A percentile compares a stretch with the other conserved stretches of the same genome.
Evolutionary conservation across 805 yeast genomes (phyloP).

Genomic region (Cyberlindnera mrakii): DNA sequence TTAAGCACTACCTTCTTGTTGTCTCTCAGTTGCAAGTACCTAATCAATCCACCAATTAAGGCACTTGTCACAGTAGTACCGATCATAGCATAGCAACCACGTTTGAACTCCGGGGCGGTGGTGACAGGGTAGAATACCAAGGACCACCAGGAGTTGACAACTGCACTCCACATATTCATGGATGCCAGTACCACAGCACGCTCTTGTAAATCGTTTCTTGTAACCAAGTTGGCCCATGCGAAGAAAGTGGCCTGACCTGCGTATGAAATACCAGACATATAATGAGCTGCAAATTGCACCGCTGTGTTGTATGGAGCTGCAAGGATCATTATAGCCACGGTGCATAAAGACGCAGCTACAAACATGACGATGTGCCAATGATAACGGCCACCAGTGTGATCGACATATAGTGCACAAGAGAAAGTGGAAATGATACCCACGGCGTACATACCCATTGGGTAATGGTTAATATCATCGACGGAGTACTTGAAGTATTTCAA

Average conservation of each 20-base stretch:
- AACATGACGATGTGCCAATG: slow-evolving; percentile 48
- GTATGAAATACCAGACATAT: slow-evolving; percentile 46
- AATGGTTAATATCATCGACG: slow-evolving; percentile 40
- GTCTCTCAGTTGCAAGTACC: slow-evolving; percentile 38
- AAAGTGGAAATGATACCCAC: slow-evolving; percentile 45
- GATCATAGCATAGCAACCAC: slow-evolving; percentile 53
- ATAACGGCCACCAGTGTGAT: slow-evolving; percentile 33
- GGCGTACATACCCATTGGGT: slow-evolving; percentile 48
- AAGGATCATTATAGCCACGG: slow-evolving; percentile 42
- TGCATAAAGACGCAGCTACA: slow-evolving; percentile 36
- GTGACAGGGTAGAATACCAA: slow-evolving; percentile 46
- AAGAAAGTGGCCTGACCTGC: slow-evolving; percentile 58
- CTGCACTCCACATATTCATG: slow-evolving; percentile 59
- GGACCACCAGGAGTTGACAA: slow-evolving; percentile 63
- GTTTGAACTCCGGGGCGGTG: slow-evolving; percentile 43
- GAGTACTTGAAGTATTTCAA: slow-evolving; percentile 35
- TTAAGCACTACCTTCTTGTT: not conserved
- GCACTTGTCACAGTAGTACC: slow-evolving; percentile 42
- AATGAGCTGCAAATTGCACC: slow-evolving; percentile 48
- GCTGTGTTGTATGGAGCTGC: slow-evolving; percentile 32
- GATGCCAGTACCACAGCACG: slow-evolving; percentile 60
- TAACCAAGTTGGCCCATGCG: slow-evolving; percentile 58
- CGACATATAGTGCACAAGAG: slow-evolving; percentile 37
- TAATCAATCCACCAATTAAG: slow-evolving; percentile 33
- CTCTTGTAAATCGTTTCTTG: slow-evolving; percentile 54